phyloP scores from a whole-genome alignment of 176 grass and related monocot species.

The Melocanna baccifera region DNA sequence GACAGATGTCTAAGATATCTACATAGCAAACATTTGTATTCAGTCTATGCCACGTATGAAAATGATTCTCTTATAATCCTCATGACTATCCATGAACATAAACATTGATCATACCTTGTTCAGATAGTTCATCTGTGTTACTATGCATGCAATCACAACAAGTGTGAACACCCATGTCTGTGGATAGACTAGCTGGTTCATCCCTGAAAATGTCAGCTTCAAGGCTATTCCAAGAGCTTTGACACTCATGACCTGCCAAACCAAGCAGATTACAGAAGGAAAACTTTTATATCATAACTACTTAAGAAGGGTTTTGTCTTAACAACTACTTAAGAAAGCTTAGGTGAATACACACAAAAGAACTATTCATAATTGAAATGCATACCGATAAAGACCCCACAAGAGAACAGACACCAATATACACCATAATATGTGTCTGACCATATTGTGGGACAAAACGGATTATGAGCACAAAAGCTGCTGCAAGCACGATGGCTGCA shows the following conservation, averaged over 20 bases:
- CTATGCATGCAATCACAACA: constrained; percentile 71
- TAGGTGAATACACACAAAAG: neutral
- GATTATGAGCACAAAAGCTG: constrained; percentile 81
- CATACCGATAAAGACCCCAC: constrained; percentile 93
- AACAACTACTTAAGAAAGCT: too few relatives aligned
- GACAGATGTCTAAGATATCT: too few relatives aligned
- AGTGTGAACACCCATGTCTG: constrained; percentile 92
- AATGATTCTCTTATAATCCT: too few relatives aligned
- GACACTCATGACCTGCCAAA: constrained; percentile 93
- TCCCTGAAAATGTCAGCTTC: constrained; percentile 92
- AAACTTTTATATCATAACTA: neutral
- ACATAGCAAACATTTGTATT: too few relatives aligned
- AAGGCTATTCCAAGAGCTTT: constrained; percentile 97
- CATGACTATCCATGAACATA: too few relatives aligned
- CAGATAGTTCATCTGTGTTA: constrained; percentile 96
- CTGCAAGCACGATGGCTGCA: constrained; percentile 61
- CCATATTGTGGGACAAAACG: constrained; percentile 81
- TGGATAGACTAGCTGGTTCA: constrained; percentile 90
- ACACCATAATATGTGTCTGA: constrained; percentile 96
- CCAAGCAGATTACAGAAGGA: neutral
- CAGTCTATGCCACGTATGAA: too few relatives aligned
- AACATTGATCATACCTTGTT: too few relatives aligned
- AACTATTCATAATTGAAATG: constrained; percentile 14
- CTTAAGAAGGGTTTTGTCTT: neutral
- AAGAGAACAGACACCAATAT: constrained; percentile 95